Evolutionary conservation across 441 rosid species (phyloP), one percentile per base, ranked within the genome.

Genomic region (Cnidoscolus chayamansa): DNA sequence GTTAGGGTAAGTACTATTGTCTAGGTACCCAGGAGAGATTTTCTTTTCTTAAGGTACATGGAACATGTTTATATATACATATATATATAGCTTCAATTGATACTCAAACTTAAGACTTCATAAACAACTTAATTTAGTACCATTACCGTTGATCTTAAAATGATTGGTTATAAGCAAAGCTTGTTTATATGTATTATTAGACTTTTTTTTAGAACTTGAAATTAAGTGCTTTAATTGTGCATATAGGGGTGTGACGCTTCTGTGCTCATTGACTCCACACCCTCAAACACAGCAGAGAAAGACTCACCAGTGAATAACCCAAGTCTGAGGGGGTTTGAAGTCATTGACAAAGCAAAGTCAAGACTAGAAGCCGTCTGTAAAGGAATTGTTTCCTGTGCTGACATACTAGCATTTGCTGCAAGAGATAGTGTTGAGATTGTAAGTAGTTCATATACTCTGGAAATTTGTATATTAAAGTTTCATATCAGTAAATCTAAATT

Each of bases 201-300:
- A 35, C 37, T 35, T 35, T 2, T 1, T 25, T 25, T 25, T 25
- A 25, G 25, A 25, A 25, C 25, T 25, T 25, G 4, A 35, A 35
- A 2, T 35, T 2, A 35, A 35, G 37, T 35, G 37, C 65, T 10
- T 15, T 72, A 7, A 30, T 60, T 8, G 5, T 49, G 5, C 3
- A 20, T 45, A 6, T 8, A 85, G 87, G 90, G 90, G 6, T 86
- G 90, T 55, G 90, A 85, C 9, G 89, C 71, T 16, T 87, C 91
- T 0, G 77, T 85, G 58, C 81, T 87, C 19, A 74, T 87, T 0
- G 84, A 82, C 67, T 85, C 87, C 10, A 84, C 84, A 7, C 10
- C 86, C 7, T 67, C 86, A 30, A 82, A 78, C 84, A 76, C 56
- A n/a, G 86, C 88, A 4, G 91, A 87, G 72, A 87, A 84, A 72